Evolutionary conservation across 2,329 filamentous ascomycete genomes (phyloP).

Genomic region (Atkinsonella hypoxylon): DNA sequence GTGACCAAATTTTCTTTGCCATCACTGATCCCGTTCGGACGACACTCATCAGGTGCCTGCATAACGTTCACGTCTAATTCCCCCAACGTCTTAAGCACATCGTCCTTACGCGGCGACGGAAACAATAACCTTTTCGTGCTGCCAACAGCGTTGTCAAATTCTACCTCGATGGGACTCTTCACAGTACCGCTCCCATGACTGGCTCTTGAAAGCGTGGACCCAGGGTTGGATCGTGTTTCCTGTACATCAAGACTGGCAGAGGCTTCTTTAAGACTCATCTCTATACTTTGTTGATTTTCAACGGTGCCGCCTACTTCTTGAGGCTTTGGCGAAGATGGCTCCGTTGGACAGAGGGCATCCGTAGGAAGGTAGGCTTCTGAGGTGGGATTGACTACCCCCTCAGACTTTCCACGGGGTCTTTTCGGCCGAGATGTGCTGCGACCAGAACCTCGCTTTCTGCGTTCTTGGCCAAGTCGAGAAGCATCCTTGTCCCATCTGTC

Average conservation of each 20-base stretch:
- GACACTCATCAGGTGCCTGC: conserved; percentile 27
- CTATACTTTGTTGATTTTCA: conserved; percentile 7
- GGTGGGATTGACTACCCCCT: conserved; percentile 30
- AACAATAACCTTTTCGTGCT: conserved; percentile 61
- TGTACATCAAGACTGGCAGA: conserved; percentile 7
- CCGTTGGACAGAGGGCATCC: conserved; percentile 37
- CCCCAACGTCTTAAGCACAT: conserved; percentile 47
- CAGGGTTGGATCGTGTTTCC: conserved; percentile 16
- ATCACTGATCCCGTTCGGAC: conserved; percentile 13
- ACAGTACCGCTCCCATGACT: conserved; percentile 43
- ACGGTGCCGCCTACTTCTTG: conserved; percentile 9
- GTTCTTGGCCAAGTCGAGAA: conserved; percentile 37
- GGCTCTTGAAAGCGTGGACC: conserved; percentile 42
- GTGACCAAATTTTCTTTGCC: conserved; percentile 35
- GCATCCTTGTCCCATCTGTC: conserved; percentile 68
- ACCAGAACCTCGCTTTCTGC: conserved; percentile 35
- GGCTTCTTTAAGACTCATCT: background rate
- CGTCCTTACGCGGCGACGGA: conserved; percentile 60
- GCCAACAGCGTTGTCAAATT: conserved; percentile 36
- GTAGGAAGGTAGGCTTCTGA: conserved; percentile 44
- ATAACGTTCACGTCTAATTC: conserved; percentile 43
- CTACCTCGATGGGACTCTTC: conserved; percentile 43
- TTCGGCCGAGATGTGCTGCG: conserved; percentile 30
- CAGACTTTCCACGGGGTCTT: conserved; percentile 37
- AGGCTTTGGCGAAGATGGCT: conserved; percentile 24